Evolutionary conservation across 139 green algal genomes (phyloP), one percentile per base, ranked within the genome.

Genomic region (Monoraphidium neglectum): DNA sequence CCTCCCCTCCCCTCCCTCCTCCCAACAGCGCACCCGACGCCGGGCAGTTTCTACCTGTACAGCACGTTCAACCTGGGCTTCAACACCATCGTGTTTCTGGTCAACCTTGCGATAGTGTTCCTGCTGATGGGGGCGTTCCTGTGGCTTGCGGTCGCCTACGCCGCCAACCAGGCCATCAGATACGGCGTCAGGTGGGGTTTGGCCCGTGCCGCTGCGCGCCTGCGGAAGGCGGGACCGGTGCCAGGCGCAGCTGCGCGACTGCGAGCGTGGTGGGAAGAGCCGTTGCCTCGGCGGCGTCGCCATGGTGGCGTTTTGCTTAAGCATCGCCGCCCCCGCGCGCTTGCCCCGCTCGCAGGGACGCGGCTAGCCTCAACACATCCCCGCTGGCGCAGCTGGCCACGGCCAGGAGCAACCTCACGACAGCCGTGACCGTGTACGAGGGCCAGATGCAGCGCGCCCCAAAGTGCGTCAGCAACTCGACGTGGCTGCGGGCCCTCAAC

Each of bases 1-100:
- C 15, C 18, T 18, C 49, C 16, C 16, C 15, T 15, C 16, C 49
- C 16, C 49, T 59, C 16, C 18, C 49, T n/a, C 60, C 18, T 37
- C 3, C 61, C 61, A 46, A n/a, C 65, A 74, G 75, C 66, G 0
- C 64, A 65, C 21, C 53, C 65, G 23, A 70, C 38, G 4, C 66
- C 75, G 21, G 69, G 65, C 66, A 75, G 65, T 30, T 75, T 56
- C 53, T 69, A 75, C 35, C 51, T 80, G 37, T 80, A 75, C 53
- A 15, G 37, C 0, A 37, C 61, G 2, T 80, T 75, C 66, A 80
- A 80, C 66, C 67, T 80, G 65, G 75, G 75, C 15, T 80, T 75
- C 75, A 80, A 80, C 75, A 69, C 67, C 53, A 75, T 80, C 40
- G 65, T 80, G 23, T 74, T 69, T 13, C 64, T 80, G 12, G 75